Evolutionary conservation across 139 green algal species (phyloP), one percentile per base, ranked within the genome.

Genomic region (Choricystis sp.): DNA sequence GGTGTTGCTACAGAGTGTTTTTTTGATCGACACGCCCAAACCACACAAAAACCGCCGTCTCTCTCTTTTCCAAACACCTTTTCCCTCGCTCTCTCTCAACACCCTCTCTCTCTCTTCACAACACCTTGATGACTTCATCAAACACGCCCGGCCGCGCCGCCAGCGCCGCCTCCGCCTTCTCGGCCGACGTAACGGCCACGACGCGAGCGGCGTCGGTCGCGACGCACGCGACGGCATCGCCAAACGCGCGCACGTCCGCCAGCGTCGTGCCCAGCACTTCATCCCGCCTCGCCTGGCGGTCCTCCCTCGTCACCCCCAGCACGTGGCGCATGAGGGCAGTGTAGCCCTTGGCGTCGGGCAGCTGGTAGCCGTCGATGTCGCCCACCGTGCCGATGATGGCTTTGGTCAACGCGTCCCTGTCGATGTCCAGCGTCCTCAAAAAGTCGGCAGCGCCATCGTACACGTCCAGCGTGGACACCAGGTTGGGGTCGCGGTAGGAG

Each of bases 401-500:
- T 84, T 97, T 96, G 31, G 79, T 89, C 19, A 97, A 78, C 61
- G 88, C 81, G 31, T 97, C 89, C 16, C 73, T 31, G 49, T 78
- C 79, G 58, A 99, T 69, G 26, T 94, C 69, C 26, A 97, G 67
- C 23, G 62, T 49, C 3, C 76, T 65, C 68, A 98, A 77, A 77
- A 89, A 98, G 48, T 87, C 85, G 1, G 74, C 57, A 0, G 84
- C 90, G 67, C 80, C 73, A 56, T 81, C 73, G 81, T 81, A 83
- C n/a, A 78, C 73, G 57, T 88, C 82, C 23, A 99, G 29, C 1
- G 93, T 97, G 56, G 89, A 85, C 31, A 92, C 63, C 65, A 99
- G 78, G 82, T 99, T 99, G 62, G 93, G 93, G 73, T 99, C 93
- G 63, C 90, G 80, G 83, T 97, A 97, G 19, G 78, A 90, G 21